Base-by-base conservation (phyloP, 2,329 filamentous ascomycete species). In the Pseudogymnoascus sp. region DNA sequence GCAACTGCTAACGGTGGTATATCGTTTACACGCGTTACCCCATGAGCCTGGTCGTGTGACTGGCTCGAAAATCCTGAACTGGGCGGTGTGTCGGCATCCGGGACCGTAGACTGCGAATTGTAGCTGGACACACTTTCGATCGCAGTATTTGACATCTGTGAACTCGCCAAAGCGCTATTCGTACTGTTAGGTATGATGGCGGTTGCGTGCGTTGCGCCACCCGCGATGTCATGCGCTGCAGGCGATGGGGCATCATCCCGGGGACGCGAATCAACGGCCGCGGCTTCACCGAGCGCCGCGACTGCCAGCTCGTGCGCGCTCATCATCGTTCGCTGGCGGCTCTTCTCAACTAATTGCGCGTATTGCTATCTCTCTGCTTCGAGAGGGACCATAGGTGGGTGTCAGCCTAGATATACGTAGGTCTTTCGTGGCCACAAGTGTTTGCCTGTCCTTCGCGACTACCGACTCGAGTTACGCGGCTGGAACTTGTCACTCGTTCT, bases 281-380 rank as follows among this genome's bases (percentile, higher is more conserved):
- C 63, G 60, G 68, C 62, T 64, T 67, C 59, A 58, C 65, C 65
- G 59, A 69, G 66, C 52, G 69, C 67, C 64, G 69, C 70, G 60
- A 70, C 68, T 63, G 68, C 69, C 60, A 70, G 55, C 33, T 68
- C 65, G 55, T 68, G 66, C 62, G 68, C 64, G 59, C 69, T 69
- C 68, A 72, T 72, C 45, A 55, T 55, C 25, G 45, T 55, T 30
- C 25, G 45, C 45, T 55, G n/a, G 45, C 25, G 45, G 9, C 45
- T 11, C 1, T 30, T 55, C 5, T 55, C 45, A 55, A 30, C 25
- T 33, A 30, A 55, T 55, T 55, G 45, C 25, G 25, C 45, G 45
- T 55, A 55, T 55, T 55, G 45, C 45, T 55, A 55, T 19, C 45
- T 55, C 45, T 55, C 45, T 33, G 25, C 45, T 55, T 55, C 25